Base-by-base conservation (phyloP, 1,139 yeast species). In the Candida sp. region DNA sequence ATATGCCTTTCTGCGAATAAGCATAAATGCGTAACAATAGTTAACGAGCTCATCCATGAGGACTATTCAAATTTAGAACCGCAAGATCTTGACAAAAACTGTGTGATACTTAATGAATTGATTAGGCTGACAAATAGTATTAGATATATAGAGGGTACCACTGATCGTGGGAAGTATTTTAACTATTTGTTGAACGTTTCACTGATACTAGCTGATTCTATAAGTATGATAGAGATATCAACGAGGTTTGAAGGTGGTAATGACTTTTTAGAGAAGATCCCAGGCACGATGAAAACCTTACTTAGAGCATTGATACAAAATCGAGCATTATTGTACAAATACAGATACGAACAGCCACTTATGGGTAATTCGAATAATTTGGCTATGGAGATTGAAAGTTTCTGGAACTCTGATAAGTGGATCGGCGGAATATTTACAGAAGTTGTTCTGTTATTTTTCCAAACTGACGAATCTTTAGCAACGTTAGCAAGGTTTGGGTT, bases 151-250 rank as follows among this genome's bases (percentile, higher is more conserved):
- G 45, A 40, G 4, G 57, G 55, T 3, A 43, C 37, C 7, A 51
- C 49, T 7, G 49, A 48, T 11, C 46, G 43, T 25, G 53, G 52
- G 19, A 47, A 51, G 22, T 56, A 33, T 7, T 61, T 63, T 42
- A 54, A 62, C 43, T 39, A 49, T 19, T 46, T 64, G 35, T 51
- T 48, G 43, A 54, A 60, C 47, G 39, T 64, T 51, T 52, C 70
- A 36, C 38, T 57, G 29, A 41, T 75, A 43, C 61, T 82, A 53
- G 82, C 82, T 47, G 76, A 81, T 49, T 79, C 86, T 0, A 70
- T 83, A 27, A 71, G 77, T 39, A 74, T 81, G 75, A 59, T 70
- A 41, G 89, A 83, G 54, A 74, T 81, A 23, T 56, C 81, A 0
- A 66, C 79, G 1, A 69, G 89, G 50, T 53, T 74, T 5, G 64